Evolutionary conservation across 257 asterid species (phyloP), one percentile per base, ranked within the genome.

Genomic region (Handroanthus guayacan): DNA sequence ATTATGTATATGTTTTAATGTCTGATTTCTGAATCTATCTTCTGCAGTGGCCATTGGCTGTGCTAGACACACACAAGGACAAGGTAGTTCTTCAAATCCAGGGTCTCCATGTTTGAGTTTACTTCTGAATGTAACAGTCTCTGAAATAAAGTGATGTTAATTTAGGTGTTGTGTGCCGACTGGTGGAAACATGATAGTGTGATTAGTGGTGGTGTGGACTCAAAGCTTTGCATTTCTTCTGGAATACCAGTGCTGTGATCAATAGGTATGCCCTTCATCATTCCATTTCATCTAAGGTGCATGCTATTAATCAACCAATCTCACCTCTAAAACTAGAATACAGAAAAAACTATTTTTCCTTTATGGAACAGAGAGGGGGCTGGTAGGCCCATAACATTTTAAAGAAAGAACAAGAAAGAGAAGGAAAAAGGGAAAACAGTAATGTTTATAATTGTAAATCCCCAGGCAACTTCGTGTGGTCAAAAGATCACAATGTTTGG

Each of bases 121-220:
- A 37, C 34, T 5, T 68, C 51, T 54, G 57, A 11, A 18, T 62
- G 38, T 65, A 48, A 44, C 67, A 41, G 66, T 67, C 72, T 57
- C 25, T 72, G 43, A 47, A 78, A 73, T 64, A 62, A 74, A 56
- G 11, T 55, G 50, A 14, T 70, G 51, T 79, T 70, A 37, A 78
- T 76, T 25, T 79, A 95, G 99, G 97, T 91, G n/a, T 84, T 95
- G 51, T 89, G 93, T 84, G 96, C 86, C 31, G 99, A 89, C 71
- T 95, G 99, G 99, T 95, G 99, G 99, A 89, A 70, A 86, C 82
- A 81, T 38, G 89, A 91, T 58, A 81, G 90, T 66, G 88, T 95
- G 56, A 66, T 95, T 71, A 93, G 97, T 60, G 99, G 99, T 34
- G 97, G 99, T 18, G 96, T 78, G 5, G 99, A 93, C 84, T 83